A percentile compares a stretch with the other conserved stretches of the same genome.
Conservation (phyloP, 768 basidiomycete genomes). For the Serendipita vermifera region DNA sequence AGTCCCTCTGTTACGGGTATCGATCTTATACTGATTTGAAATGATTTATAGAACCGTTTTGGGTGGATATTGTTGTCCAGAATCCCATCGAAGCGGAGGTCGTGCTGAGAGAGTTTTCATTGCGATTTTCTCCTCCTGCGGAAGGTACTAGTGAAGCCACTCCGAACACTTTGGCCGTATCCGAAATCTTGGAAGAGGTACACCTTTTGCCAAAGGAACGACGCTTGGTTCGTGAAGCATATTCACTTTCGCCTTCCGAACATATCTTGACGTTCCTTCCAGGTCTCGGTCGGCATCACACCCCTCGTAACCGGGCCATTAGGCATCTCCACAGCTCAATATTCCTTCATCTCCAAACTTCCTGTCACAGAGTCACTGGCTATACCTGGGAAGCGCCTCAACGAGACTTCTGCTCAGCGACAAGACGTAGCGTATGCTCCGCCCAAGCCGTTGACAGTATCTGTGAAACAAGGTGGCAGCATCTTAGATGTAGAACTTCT, state of each 20-base stretch:
- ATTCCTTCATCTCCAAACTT: conserved; percentile 62
- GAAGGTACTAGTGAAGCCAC: conserved; percentile 25
- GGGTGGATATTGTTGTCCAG: conserved; percentile 54
- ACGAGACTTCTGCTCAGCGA: conserved; percentile 59
- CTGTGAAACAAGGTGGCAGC: conserved; percentile 53
- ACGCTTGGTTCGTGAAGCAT: conserved; percentile 39
- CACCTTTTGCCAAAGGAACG: conserved; percentile 48
- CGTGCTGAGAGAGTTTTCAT: conserved; percentile 47
- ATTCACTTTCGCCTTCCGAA: conserved; percentile 5
- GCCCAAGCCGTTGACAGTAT: conserved; percentile 45
- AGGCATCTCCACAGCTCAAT: conserved; percentile 43
- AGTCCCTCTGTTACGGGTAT: conserved; percentile 14
- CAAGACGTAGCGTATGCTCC: conserved; percentile 58
- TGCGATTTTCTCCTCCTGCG: conserved; percentile 29
- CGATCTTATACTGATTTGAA: conserved; percentile 12
- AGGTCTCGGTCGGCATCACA: conserved; percentile 48
- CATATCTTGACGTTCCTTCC: conserved; percentile 22
- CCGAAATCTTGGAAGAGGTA: conserved; percentile 47
- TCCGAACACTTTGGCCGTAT: conserved; percentile 35
- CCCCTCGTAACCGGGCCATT: conserved; percentile 40
- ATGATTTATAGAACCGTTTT: conserved; percentile 51
- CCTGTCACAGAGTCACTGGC: conserved; percentile 53
- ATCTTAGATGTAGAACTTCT: conserved; percentile 33
- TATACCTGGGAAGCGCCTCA: conserved; percentile 59
- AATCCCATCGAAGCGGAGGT: conserved; percentile 69